These are phyloP conservation scores for Alloteropsis semialata DNA, from an alignment of 176 grass and related monocot genomes.

Conservation along the genomic window DNA sequence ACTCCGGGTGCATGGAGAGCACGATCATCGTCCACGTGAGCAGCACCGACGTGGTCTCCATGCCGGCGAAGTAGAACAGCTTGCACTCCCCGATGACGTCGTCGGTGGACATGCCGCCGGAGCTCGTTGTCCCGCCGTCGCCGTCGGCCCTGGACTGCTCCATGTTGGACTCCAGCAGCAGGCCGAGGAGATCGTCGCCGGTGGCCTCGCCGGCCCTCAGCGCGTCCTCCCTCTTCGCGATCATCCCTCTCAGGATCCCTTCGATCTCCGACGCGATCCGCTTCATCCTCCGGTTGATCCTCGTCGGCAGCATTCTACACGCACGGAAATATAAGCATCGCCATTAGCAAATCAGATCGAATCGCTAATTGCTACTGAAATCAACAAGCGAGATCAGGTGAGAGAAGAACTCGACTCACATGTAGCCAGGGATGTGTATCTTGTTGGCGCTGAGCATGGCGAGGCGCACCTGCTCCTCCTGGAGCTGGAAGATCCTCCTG, in stretches of 20 bases:
- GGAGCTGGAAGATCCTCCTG: conserved; percentile 43
- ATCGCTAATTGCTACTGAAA: neutral
- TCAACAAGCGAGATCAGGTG: neutral
- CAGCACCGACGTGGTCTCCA: conserved; percentile 58
- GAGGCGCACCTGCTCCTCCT: conserved; percentile 33
- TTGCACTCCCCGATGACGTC: conserved; percentile 63
- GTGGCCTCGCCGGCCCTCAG: neutral
- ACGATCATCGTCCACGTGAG: conserved; percentile 55
- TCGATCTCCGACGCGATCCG: conserved; percentile 28
- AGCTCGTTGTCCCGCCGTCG: neutral
- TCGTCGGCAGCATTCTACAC: conserved; percentile 32
- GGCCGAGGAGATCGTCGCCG: conserved; percentile 24
- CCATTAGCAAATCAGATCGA: neutral
- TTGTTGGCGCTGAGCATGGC: neutral
- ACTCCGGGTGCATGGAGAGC: conserved; percentile 45
- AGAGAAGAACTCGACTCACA: conserved; percentile 1
- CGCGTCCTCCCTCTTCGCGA: conserved; percentile 26
- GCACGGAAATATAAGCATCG: neutral
- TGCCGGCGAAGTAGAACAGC: conserved; percentile 64
- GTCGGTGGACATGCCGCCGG: conserved; percentile 29
- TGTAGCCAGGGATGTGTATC: conserved; percentile 38
- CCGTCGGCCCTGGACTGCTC: neutral
- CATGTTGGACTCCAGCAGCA: conserved; percentile 50
- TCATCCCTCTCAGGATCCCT: conserved; percentile 36
- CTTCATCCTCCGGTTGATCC: conserved; percentile 34